Evolutionary conservation across 2,329 filamentous ascomycete species (phyloP).

Genomic region (Malbranchea cinnamomea): DNA sequence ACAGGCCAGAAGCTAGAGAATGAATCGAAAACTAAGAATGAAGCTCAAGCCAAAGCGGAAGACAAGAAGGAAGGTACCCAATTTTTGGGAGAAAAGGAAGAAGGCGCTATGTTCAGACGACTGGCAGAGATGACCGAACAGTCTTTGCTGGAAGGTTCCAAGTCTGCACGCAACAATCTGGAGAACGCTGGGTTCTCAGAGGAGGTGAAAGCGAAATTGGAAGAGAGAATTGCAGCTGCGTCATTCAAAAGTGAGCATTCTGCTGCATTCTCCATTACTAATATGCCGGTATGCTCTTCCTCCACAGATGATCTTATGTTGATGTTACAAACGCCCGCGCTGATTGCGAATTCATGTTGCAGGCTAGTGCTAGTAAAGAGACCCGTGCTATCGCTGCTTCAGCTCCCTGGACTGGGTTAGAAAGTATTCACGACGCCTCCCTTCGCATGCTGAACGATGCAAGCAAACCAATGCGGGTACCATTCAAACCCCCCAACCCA

Average conservation of each 20-base stretch:
- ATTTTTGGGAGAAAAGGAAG: no score
- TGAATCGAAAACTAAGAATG: slow-evolving; percentile 2
- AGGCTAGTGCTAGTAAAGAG: slow-evolving; percentile 48
- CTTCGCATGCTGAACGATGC: slow-evolving; percentile 62
- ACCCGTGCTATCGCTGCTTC: slow-evolving; percentile 54
- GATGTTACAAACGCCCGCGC: no score
- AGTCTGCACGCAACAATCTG: slow-evolving; percentile 41
- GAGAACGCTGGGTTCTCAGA: slow-evolving; percentile 48
- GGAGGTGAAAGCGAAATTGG: slow-evolving; percentile 41
- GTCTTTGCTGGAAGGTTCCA: slow-evolving; percentile 38
- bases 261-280: slow-evolving; percentile 37
- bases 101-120: slow-evolving; percentile 44
- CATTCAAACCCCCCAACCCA: slow-evolving; percentile 26
- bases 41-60: slow-evolving; percentile 8
- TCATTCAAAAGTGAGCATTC: slow-evolving; percentile 40
- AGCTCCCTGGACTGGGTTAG: slow-evolving; percentile 63
- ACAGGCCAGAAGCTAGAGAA: slow-evolving; percentile 1
- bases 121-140: slow-evolving; percentile 47
- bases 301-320: no score
- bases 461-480: slow-evolving; percentile 39
- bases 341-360: not conserved
- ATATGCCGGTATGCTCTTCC: slow-evolving; percentile 32
- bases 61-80: slow-evolving; percentile 2
- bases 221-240: slow-evolving; percentile 43
- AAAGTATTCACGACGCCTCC: slow-evolving; percentile 58